These are phyloP conservation scores for Tetraselmis striata DNA, from an alignment of 139 green algal genomes.

Conservation along the genomic window DNA sequence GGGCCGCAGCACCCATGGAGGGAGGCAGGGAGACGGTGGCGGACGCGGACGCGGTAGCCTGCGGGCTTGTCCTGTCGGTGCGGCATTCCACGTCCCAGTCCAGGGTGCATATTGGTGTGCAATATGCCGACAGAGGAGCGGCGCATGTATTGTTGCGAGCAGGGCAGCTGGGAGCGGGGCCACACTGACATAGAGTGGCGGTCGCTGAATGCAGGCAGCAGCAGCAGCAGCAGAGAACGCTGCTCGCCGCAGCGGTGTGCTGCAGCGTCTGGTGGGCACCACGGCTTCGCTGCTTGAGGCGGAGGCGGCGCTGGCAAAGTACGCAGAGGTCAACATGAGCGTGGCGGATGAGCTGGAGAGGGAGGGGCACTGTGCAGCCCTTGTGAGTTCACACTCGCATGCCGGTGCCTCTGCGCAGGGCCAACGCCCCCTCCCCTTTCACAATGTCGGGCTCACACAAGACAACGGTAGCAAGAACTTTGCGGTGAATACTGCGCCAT, in stretches of 20 bases:
- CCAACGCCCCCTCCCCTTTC: too few relatives aligned
- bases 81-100: not conserved
- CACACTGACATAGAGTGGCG: not conserved
- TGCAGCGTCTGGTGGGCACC: not conserved
- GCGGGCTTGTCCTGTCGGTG: not conserved
- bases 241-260: not conserved
- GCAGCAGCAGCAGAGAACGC: not conserved
- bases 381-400: too few relatives aligned
- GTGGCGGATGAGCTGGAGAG: not conserved
- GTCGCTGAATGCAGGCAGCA: not conserved
- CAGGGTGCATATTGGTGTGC: not conserved
- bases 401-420: too few relatives aligned
- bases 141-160: too few relatives aligned
- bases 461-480: too few relatives aligned
- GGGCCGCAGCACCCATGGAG: not conserved
- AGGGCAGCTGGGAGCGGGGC: too few relatives aligned
- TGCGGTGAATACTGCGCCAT: too few relatives aligned
- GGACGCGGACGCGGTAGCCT: not conserved
- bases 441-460: too few relatives aligned
- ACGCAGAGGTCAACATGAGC: not conserved
- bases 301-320: not conserved
- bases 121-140: too few relatives aligned
- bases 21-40: not conserved
- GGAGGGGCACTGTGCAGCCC: not conserved
- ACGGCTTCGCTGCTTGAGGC: not conserved